phyloP scores from a whole-genome alignment of 495 filamentous ascomycete genomes.

The Penicillium cinerascens region DNA sequence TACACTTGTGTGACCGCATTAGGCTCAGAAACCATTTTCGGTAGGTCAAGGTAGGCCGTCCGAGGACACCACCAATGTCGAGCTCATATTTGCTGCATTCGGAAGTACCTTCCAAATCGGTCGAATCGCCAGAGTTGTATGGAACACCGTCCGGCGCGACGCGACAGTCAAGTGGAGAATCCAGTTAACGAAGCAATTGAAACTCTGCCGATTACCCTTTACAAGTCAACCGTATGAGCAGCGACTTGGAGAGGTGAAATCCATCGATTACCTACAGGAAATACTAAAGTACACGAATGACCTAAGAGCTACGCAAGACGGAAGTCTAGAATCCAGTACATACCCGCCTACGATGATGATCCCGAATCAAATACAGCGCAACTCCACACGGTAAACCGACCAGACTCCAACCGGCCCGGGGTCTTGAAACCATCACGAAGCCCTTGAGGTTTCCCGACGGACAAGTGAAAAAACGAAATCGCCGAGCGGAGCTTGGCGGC shows the following conservation, averaged over 20 bases:
- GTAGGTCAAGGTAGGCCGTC: background rate
- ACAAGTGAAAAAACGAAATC: background rate
- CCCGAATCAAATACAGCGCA: background rate
- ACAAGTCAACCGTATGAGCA: background rate
- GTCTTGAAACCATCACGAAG: background rate
- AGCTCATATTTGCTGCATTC: background rate
- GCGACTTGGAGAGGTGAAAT: background rate
- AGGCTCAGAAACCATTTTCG: no score
- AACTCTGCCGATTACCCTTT: background rate
- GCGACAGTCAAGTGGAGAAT: background rate
- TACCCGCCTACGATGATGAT: background rate
- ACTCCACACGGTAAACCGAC: conserved; percentile 5
- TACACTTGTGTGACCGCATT: no score
- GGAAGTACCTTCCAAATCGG: background rate
- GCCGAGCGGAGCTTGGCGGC: background rate
- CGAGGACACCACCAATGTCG: background rate
- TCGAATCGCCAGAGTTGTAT: background rate
- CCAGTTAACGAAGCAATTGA: background rate
- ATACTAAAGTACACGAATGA: background rate
- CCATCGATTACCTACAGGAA: background rate
- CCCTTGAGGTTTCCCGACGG: background rate
- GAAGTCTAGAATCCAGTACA: background rate
- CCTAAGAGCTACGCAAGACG: background rate
- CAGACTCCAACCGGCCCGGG: conserved; percentile 1
- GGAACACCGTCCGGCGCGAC: background rate